These are phyloP conservation scores for Cucurbita pepo DNA, from an alignment of 306 rosid species.

Conservation along the genomic window DNA sequence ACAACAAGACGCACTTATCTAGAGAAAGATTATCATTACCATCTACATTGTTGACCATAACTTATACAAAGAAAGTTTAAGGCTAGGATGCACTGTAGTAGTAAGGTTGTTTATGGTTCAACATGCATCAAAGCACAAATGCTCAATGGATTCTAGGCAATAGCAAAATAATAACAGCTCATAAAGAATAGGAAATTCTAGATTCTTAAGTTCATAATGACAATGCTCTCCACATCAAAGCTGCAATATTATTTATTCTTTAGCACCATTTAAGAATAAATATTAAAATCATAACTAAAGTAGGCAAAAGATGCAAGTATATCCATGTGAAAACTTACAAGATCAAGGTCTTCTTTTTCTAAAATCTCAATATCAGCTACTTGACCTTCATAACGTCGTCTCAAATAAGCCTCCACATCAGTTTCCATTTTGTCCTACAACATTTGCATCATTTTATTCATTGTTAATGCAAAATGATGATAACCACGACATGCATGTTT, in stretches of 20 bases:
- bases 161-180: not conserved
- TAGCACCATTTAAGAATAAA: not conserved
- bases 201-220: not conserved
- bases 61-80: not conserved
- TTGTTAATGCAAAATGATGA: not conserved
- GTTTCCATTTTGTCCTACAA: conserved; percentile 61
- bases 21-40: not conserved
- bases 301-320: not conserved
- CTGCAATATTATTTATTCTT: not conserved
- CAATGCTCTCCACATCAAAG: not conserved
- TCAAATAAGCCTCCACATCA: conserved; percentile 77
- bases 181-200: not conserved
- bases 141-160: not conserved
- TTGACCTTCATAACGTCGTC: conserved; percentile 69
- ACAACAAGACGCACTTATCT: not conserved
- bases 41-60: not conserved
- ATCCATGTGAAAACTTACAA: conserved; percentile 41
- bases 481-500: not conserved
- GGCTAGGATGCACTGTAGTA: not conserved
- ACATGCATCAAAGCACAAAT: not conserved
- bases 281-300: not conserved
- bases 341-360: conserved; percentile 88
- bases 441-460: conserved; percentile 11
- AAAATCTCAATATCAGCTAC: conserved; percentile 68
- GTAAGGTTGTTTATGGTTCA: not conserved